phyloP scores from a whole-genome alignment of 352 stramenopile genomes.

The Blastocystis sp. region DNA sequence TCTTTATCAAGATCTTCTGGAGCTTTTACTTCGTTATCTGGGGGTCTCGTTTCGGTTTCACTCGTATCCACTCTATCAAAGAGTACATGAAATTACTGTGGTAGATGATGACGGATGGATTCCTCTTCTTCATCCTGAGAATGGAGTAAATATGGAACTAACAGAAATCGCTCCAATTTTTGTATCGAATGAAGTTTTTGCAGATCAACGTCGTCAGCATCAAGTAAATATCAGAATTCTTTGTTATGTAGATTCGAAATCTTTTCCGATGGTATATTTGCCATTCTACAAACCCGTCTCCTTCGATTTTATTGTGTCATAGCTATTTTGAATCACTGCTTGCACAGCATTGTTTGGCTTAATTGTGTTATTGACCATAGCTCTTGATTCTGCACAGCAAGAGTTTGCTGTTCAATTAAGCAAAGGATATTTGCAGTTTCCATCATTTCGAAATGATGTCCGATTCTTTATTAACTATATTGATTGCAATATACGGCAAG shows the following conservation, averaged over 20 bases:
- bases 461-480: not conserved
- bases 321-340: not conserved
- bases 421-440: not conserved
- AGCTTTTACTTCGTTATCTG: not conserved
- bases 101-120: not conserved
- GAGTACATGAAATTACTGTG: conserved; percentile 16
- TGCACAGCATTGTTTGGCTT: not conserved
- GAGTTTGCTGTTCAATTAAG: not conserved
- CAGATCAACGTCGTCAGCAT: conserved; percentile 3
- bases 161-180: not conserved
- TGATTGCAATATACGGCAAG: not conserved
- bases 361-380: not conserved
- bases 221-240: not conserved
- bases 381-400: not conserved
- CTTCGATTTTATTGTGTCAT: not conserved
- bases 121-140: not conserved
- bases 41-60: not conserved
- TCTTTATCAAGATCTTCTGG: not conserved
- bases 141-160: not conserved
- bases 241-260: not conserved
- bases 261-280: not conserved
- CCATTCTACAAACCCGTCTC: not conserved
- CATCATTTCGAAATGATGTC: not conserved
- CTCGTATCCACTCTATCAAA: not conserved
- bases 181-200: not conserved